Percentiles rank a stretch among this genome's conserved stretches.
Evolutionary conservation across 768 basidiomycete species (phyloP).

Genomic region (Collybia mongolica): DNA sequence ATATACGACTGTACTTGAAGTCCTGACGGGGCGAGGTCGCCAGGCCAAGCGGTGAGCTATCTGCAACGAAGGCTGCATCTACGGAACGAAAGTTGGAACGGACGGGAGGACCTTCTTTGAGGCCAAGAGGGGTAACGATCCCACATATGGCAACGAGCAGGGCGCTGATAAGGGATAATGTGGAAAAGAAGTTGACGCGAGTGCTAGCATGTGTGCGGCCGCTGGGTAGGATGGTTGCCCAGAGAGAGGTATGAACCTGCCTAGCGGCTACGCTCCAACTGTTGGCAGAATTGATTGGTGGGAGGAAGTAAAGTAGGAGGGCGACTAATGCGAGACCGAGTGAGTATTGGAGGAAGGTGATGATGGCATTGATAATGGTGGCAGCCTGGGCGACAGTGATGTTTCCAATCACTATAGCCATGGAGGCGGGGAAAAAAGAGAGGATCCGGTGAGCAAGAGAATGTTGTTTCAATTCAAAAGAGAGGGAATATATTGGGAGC

Average conservation of each 20-base stretch:
- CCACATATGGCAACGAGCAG: conserved; percentile 17
- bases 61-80: conserved; percentile 12
- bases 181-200: conserved; percentile 12
- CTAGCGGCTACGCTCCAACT: conserved; percentile 20
- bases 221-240: conserved; percentile 16
- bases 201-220: neutral
- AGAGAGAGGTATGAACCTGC: conserved; percentile 17
- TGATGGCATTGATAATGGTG: conserved; percentile 19
- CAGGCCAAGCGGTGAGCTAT: conserved; percentile 15
- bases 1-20: conserved; percentile 17
- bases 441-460: no score
- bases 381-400: conserved; percentile 20
- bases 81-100: neutral
- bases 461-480: no score
- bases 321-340: conserved; percentile 18
- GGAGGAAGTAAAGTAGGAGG: conserved; percentile 16
- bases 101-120: conserved; percentile 12
- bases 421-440: no score
- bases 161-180: conserved; percentile 10
- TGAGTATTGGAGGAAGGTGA: conserved; percentile 18
- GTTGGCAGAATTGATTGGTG: conserved; percentile 14
- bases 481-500: no score
- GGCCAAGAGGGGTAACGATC: conserved; percentile 18
- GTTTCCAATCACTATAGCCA: conserved; percentile 7
- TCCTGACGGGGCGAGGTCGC: neutral